These are phyloP conservation scores for Monilinia vaccinii-corymbosi DNA, from an alignment of 2,329 filamentous ascomycete genomes.

Conservation along the genomic window DNA sequence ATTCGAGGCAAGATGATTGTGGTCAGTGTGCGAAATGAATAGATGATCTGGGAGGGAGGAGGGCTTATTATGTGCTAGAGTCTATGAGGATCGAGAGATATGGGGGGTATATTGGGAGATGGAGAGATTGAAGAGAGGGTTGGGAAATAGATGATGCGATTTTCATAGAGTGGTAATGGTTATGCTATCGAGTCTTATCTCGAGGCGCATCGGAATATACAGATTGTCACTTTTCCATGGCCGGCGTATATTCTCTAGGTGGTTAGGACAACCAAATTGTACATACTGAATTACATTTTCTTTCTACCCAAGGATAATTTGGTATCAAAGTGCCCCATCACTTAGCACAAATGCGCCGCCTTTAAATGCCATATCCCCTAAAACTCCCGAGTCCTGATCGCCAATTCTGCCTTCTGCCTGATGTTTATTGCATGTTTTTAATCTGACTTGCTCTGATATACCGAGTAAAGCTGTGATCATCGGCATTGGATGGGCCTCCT, in stretches of 20 bases:
- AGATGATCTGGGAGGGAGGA: too few species aligned
- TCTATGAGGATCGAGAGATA: background rate
- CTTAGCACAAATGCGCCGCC: slow-evolving; percentile 27
- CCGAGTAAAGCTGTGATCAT: slow-evolving; percentile 29
- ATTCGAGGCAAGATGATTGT: slow-evolving; percentile 76
- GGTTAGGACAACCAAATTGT: background rate
- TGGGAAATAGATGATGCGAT: background rate
- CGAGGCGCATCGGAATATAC: slow-evolving; percentile 10
- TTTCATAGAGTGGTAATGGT: slow-evolving; percentile 2
- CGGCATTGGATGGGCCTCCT: slow-evolving; percentile 29
- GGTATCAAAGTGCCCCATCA: slow-evolving; percentile 4
- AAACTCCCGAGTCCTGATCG: slow-evolving; percentile 2
- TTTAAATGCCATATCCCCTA: slow-evolving; percentile 21
- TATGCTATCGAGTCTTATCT: slow-evolving; percentile 3
- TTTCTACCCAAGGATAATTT: slow-evolving; percentile 1
- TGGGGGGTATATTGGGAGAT: background rate
- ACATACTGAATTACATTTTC: background rate
- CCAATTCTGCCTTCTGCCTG: slow-evolving; percentile 13
- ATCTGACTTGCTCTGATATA: slow-evolving; percentile 30
- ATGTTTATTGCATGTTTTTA: slow-evolving; percentile 15
- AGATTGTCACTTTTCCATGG: slow-evolving; percentile 4
- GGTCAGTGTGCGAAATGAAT: background rate
- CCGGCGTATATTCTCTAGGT: background rate
- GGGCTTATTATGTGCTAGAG: background rate
- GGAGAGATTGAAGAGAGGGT: background rate